Evolutionary conservation across 2,329 filamentous ascomycete species (phyloP).

Genomic region (Venturiaceae sp.): DNA sequence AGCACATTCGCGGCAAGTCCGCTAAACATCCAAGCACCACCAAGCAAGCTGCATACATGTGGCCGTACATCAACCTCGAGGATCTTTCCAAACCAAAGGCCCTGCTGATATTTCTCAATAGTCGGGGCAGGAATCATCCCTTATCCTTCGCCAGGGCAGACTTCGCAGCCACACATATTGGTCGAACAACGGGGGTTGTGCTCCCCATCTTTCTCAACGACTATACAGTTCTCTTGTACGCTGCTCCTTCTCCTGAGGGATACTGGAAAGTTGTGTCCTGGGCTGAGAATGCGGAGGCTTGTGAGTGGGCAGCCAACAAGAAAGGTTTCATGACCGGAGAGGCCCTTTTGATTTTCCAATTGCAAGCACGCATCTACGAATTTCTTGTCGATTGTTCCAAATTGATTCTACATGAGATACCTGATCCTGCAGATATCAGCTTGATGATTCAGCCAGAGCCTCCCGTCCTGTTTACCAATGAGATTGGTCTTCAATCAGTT

Average conservation of each 20-base stretch:
- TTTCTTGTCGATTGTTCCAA: slow-evolving; percentile 42
- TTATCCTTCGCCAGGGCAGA: neutral
- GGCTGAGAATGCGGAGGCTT: too few relatives aligned
- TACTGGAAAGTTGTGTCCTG: too few relatives aligned
- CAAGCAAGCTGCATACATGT: too few relatives aligned
- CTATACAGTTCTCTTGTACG: too few relatives aligned
- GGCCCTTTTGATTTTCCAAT: slow-evolving; percentile 41
- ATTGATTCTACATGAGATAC: slow-evolving; percentile 43
- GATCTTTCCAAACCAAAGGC: slow-evolving; percentile 37
- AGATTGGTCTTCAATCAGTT: slow-evolving; percentile 28
- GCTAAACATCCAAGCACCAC: too few relatives aligned
- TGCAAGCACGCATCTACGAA: slow-evolving; percentile 35
- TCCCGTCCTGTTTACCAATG: too few relatives aligned
- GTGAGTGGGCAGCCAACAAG: too few relatives aligned
- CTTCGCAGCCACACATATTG: too few relatives aligned
- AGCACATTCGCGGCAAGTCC: too few relatives aligned
- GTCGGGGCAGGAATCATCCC: slow-evolving; percentile 30
- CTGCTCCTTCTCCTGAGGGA: too few relatives aligned
- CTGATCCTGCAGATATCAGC: slow-evolving; percentile 24
- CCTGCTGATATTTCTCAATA: slow-evolving; percentile 42
- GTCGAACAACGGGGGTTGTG: too few relatives aligned
- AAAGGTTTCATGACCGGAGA: slow-evolving; percentile 12
- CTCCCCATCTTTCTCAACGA: too few relatives aligned
- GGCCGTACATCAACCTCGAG: slow-evolving; percentile 48
- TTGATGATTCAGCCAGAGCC: slow-evolving; percentile 17